Evolutionary conservation across 2,329 filamentous ascomycete genomes (phyloP).

Genomic region (Penicillium verrucosum): DNA sequence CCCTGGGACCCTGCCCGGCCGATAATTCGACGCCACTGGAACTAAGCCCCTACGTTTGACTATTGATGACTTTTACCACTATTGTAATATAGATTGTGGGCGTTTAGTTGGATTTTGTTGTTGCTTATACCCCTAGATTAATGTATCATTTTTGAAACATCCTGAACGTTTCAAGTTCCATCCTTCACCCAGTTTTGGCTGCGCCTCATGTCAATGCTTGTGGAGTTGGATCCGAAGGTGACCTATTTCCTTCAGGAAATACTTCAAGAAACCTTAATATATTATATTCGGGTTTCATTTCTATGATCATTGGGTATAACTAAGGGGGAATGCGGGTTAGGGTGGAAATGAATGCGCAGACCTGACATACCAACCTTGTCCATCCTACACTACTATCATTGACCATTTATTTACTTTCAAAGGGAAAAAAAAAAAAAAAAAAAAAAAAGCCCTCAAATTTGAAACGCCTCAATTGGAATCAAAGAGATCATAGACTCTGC

Average conservation of each 20-base stretch:
- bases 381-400: neutral
- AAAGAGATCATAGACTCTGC: neutral
- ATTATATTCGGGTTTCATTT: neutral
- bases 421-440: no score
- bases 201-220: neutral
- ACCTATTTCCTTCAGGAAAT: neutral
- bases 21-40: slow-evolving; percentile 44
- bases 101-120: slow-evolving; percentile 8
- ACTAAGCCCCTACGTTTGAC: slow-evolving; percentile 23
- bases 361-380: slow-evolving; percentile 7
- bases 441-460: neutral
- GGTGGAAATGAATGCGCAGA: slow-evolving; percentile 11
- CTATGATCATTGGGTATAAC: neutral
- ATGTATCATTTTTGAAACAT: neutral
- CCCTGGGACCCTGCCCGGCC: slow-evolving; percentile 96
- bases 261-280: neutral
- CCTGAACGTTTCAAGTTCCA: neutral
- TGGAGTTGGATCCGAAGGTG: neutral
- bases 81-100: slow-evolving; percentile 16
- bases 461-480: neutral
- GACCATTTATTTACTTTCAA: neutral
- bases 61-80: neutral
- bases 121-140: slow-evolving; percentile 24
- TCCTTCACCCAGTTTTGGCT: neutral
- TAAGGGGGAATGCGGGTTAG: slow-evolving; percentile 11